Base-by-base conservation (phyloP, 228 moss, liverwort and hornwort species). In the Sphagnum magellanicum region DNA sequence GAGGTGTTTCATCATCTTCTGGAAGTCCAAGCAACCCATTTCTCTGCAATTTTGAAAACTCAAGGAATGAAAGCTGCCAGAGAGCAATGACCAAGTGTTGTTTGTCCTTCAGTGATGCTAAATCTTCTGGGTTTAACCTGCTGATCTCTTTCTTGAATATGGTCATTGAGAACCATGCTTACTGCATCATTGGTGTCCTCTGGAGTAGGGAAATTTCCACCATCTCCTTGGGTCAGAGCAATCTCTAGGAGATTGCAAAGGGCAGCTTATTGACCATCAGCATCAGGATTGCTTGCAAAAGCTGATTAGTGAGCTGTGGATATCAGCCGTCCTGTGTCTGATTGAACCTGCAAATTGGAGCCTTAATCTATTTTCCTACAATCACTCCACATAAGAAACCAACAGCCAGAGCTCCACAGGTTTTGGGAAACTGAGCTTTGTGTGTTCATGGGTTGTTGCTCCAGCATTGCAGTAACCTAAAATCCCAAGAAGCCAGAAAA, bases 41-140 rank as follows among this genome's bases (percentile, higher is more conserved):
- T 57, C 81, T 72, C 65, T 80, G 81, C 8, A 91, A 83, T 53
- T 86, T 70, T 63, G 96, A 92, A 48, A 92, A 77, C 73, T 92
- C 89, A 62, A 81, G 58, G 63, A 79, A 92, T 51, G 81, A 71
- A 5, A 89, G 59, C 67, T 88, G 89, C 96, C 92, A 92, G 66
- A 96, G 74, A 12, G 83, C 66, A 76, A 92, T 88, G 55, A 96
- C 64, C 65, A 86, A 81, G 48, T 80, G 76, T 62, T 91, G 78
- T 71, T 96, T 92, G 71, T 96, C 96, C 71, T 84, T 91, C 49
- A 86, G 86, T 59, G 85, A 84, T 63, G 83, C 91, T 68, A 91
- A 76, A 67, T 92, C 96, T 63, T 87, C 92, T 53, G 66, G 79
- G 49, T 67, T 72, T 71, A 84, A 66, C 10, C 76, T 63, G 48